Evolutionary conservation across 1,284 basidiomycete species (phyloP), one percentile per base, ranked within the genome.

Genomic region (Porodaedalea pini): DNA sequence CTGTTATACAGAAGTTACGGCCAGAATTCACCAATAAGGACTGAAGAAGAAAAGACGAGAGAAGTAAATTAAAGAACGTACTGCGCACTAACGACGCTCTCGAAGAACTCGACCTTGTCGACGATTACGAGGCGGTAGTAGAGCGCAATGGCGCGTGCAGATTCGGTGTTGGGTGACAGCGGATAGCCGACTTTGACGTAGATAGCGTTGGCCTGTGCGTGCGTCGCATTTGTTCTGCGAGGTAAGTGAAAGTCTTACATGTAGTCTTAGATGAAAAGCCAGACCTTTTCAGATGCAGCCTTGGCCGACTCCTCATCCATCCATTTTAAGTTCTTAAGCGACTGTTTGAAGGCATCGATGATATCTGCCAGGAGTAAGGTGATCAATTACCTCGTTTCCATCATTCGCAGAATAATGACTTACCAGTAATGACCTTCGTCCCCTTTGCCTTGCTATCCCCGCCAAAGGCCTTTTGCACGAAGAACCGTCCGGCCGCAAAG

Each of bases 181-280:
- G 96, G 96, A 72, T 88, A 98, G 54, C 94, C 93, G 59, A 95
- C 89, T 78, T 94, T 93, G 69, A 92, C 78, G 21, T 82, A 80
- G 57, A 94, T 85, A 1, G 82, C 84, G 66, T 90, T 83, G 13
- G 90, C 92, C 82, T 86, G 57, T 17, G 25, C 17, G 8, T 34
- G 6, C 15, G 36, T 27, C 43, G 15, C 43, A 45, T 37, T 6
- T 48, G 45, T 34, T 25, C 15, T 41, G 11, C 56, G 29, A 27
- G 34, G 48, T 37, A n/a, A 31, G 51, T 44, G n/a, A n/a, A 34
- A 47, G 31, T 44, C n/a, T 1, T 27, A 17, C 36, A 27, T 21
- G 36, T 15, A 36, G 11, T 19, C 51, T 15, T 17, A 8, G 34
- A 4, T 44, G 17, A 2, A 27, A 51, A 29, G 57, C 37, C 59